Conservation (phyloP, 257 asterid species). For the Primulina eburnea region DNA sequence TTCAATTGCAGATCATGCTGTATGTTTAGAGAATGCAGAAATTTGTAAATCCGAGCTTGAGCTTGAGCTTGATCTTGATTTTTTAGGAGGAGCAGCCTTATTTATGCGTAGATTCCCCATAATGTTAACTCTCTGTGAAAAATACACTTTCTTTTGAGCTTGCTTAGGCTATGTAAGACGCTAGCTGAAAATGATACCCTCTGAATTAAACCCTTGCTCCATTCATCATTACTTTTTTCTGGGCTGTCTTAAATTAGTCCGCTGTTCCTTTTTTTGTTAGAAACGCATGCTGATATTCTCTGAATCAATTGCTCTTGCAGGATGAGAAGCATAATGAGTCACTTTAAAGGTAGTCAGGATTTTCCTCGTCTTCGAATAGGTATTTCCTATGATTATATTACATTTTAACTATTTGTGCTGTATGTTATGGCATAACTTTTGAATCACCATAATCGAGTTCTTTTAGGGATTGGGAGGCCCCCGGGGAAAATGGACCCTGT, state of each 20-base stretch:
- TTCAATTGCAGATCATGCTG: background rate
- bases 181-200: background rate
- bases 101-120: background rate
- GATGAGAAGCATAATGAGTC: slow-evolving; percentile 86
- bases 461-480: slow-evolving; percentile 87
- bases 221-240: no score
- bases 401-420: background rate
- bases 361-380: slow-evolving; percentile 93
- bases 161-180: background rate
- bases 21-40: background rate
- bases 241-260: background rate
- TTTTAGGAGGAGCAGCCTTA: background rate
- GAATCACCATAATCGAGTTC: slow-evolving; percentile 9
- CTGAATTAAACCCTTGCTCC: background rate
- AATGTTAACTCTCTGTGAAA: background rate
- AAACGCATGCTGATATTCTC: slow-evolving; percentile 8
- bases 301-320: slow-evolving; percentile 37
- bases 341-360: slow-evolving; percentile 73
- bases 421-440: background rate
- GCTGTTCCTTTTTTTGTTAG: background rate
- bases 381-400: slow-evolving; percentile 25
- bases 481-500: slow-evolving; percentile 85
- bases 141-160: background rate
- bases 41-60: no score
- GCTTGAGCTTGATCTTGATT: no score